Evolutionary conservation across 495 filamentous ascomycete species (phyloP), one percentile per base, ranked within the genome.

Genomic region (Hypoxylon crocopeplum): DNA sequence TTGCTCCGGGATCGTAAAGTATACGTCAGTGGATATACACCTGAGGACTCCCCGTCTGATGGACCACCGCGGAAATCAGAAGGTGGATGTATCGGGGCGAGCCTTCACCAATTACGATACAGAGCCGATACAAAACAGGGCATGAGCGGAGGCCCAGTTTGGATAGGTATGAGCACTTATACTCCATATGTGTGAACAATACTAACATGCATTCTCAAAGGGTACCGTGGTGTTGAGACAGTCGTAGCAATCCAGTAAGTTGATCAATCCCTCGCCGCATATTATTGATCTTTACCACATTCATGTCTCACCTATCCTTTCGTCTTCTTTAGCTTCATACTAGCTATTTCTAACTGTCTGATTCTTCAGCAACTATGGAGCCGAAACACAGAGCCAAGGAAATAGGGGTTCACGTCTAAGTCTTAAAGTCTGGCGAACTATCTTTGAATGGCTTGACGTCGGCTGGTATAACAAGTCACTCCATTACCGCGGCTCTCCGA

Each of bases 131-230:
- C 62, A 5, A 30, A 40, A 8, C 37, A 30, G 8, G 62, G 62
- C 5, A 62, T 66, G 57, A 66, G 62, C 20, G 62, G 62, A 1
- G 57, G 57, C 1, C 62, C 62, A 6, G 62, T 66, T n/a, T 66
- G 62, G 62, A n/a, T 57, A 21, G 52, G n/a, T n/a, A n/a, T n/a
- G n/a, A n/a, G n/a, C n/a, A n/a, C n/a, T n/a, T n/a, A n/a, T n/a
- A n/a, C n/a, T n/a, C n/a, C n/a, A n/a, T n/a, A n/a, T n/a, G n/a
- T n/a, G n/a, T n/a, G n/a, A n/a, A n/a, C n/a, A n/a, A n/a, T n/a
- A n/a, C n/a, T n/a, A n/a, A n/a, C n/a, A n/a, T n/a, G n/a, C n/a
- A n/a, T n/a, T n/a, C n/a, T n/a, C n/a, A n/a, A n/a, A n/a, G n/a
- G 51, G 6, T 66, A 40, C 32, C 37, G 46, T 7, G 62, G 62